Percentiles rank a stretch among this genome's conserved stretches.
Conservation (phyloP, 805 yeast species). For the Candida vartiovaarae region DNA sequence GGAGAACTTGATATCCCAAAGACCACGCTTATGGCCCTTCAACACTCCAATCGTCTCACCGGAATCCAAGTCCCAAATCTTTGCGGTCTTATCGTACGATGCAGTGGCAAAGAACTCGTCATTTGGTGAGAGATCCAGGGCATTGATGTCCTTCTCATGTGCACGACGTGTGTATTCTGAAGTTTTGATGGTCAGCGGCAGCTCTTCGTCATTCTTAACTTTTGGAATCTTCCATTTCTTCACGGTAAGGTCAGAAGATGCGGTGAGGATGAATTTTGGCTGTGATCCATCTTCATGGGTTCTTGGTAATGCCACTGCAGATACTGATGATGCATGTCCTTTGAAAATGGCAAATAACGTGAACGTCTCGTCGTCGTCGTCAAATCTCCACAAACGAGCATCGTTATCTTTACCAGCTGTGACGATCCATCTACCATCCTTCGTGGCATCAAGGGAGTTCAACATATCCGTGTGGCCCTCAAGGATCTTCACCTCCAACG, state of each 20-base stretch:
- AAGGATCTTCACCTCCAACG: conserved; percentile 54
- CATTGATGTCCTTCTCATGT: conserved; percentile 93
- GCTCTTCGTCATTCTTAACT: conserved; percentile 44
- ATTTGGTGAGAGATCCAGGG: conserved; percentile 85
- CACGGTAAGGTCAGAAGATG: conserved; percentile 81
- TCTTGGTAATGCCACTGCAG: conserved; percentile 68
- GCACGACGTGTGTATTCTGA: conserved; percentile 92
- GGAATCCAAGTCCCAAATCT: conserved; percentile 77
- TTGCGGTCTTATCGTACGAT: conserved; percentile 86
- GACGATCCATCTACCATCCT: conserved; percentile 83
- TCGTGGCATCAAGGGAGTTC: conserved; percentile 69
- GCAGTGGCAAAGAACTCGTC: conserved; percentile 88
- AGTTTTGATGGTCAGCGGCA: conserved; percentile 35
- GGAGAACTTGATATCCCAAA: conserved; percentile 87
- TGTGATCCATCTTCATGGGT: conserved; percentile 17
- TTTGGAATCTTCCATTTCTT: conserved; percentile 80
- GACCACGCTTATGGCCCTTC: conserved; percentile 88
- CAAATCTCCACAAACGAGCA: conserved; percentile 75
- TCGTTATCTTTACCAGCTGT: conserved; percentile 88
- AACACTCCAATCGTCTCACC: conserved; percentile 85
- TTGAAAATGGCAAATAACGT: conserved; percentile 52
- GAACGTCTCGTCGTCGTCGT: conserved; percentile 35
- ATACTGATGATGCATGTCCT: conserved; percentile 86
- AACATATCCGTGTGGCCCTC: conserved; percentile 86
- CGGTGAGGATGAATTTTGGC: conserved; percentile 76